Percentiles rank a stretch among this genome's conserved stretches.
phyloP scores from a whole-genome alignment of 306 rosid species.

The Trichosanthes truncata region DNA sequence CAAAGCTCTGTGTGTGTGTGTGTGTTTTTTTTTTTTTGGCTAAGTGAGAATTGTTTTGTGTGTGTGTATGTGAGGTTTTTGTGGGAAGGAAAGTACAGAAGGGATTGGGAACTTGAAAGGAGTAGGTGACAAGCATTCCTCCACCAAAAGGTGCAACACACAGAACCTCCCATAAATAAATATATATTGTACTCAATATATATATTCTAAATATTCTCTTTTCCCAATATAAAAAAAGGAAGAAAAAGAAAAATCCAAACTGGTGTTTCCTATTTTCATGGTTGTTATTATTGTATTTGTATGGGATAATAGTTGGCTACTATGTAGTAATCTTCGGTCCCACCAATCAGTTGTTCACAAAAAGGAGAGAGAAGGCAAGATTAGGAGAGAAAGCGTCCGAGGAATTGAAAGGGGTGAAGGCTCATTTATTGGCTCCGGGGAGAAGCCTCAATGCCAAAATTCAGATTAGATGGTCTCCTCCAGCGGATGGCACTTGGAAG shows the following conservation, averaged over 20 bases:
- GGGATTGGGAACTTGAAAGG: slow-evolving; percentile 47
- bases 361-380: too few species aligned
- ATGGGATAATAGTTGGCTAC: too few species aligned
- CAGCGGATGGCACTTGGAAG: too few species aligned
- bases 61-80: not conserved
- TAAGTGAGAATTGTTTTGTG: not conserved
- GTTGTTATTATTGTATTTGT: too few species aligned
- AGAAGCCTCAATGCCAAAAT: too few species aligned
- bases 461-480: too few species aligned
- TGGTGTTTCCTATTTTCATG: not conserved
- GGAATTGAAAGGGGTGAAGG: too few species aligned
- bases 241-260: not conserved
- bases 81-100: slow-evolving; percentile 17
- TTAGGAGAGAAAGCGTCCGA: too few species aligned
- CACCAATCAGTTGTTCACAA: too few species aligned
- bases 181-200: not conserved
- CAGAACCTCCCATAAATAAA: slow-evolving; percentile 5
- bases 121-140: slow-evolving; percentile 97
- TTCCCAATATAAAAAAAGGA: not conserved
- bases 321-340: too few species aligned
- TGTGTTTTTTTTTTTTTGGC: not conserved
- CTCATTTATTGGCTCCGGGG: too few species aligned
- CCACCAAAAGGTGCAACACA: slow-evolving; percentile 52
- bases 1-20: not conserved
- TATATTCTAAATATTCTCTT: not conserved